Conservation (phyloP, 2,329 filamentous ascomycete species). For the Fusarium incarnatum region DNA sequence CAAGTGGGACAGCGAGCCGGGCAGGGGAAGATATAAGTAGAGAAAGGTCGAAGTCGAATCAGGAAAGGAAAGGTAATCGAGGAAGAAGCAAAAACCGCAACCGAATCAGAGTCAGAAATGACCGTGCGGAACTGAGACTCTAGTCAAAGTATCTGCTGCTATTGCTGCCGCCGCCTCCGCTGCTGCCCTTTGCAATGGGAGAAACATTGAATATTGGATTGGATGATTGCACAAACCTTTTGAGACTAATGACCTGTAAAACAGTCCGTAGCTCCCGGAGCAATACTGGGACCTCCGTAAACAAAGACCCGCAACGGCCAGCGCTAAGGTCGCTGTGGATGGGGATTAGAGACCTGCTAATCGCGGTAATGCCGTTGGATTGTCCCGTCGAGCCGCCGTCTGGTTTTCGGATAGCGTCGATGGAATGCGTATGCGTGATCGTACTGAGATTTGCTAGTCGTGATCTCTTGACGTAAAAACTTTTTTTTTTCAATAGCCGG, state of each 20-base stretch:
- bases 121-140: conserved; percentile 40
- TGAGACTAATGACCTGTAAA: conserved; percentile 34
- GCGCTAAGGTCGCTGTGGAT: conserved; percentile 36
- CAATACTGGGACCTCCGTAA: conserved; percentile 34
- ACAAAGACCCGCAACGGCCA: conserved; percentile 42
- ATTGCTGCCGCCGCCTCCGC: conserved; percentile 16
- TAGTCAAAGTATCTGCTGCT: conserved; percentile 3
- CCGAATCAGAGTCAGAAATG: background rate
- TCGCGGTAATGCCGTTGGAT: conserved; percentile 46
- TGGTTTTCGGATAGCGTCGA: conserved; percentile 31
- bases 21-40: conserved; percentile 7
- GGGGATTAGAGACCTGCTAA: conserved; percentile 34
- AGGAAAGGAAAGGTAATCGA: background rate
- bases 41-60: background rate
- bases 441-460: conserved; percentile 2
- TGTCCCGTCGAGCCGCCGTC: conserved; percentile 40
- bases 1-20: conserved; percentile 18
- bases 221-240: conserved; percentile 41
- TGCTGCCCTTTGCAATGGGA: conserved; percentile 33
- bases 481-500: background rate
- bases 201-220: conserved; percentile 45
- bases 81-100: conserved; percentile 14
- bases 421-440: conserved; percentile 12
- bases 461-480: background rate
- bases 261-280: conserved; percentile 45